Percentiles rank a stretch among this genome's conserved stretches.
Evolutionary conservation across 805 yeast species (phyloP).

Genomic region (Cyberlindnera nakhonratchasimensis): DNA sequence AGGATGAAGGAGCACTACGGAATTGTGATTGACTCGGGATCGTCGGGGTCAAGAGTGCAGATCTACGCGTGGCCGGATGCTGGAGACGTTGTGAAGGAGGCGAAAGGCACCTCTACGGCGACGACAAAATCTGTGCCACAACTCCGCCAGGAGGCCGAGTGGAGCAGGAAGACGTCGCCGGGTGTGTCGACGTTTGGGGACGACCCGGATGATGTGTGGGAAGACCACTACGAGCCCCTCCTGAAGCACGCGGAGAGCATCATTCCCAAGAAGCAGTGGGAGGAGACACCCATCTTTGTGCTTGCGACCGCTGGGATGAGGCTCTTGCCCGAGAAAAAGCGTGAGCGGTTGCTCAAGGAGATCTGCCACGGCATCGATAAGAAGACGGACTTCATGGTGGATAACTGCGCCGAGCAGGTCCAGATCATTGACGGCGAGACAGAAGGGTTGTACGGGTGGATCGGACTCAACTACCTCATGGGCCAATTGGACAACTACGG

Average conservation of each 20-base stretch:
- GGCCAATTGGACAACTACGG: conserved; percentile 55
- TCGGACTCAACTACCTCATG: conserved; percentile 81
- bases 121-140: conserved; percentile 60
- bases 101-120: conserved; percentile 27
- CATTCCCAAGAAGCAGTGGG: conserved; percentile 59
- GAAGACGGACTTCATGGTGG: conserved; percentile 51
- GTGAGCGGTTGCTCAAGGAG: conserved; percentile 48
- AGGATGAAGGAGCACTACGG: conserved; percentile 51
- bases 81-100: conserved; percentile 28
- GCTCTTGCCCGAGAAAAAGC: conserved; percentile 53
- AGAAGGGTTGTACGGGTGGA: conserved; percentile 96
- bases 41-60: conserved; percentile 88
- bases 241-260: conserved; percentile 65
- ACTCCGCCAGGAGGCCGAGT: conserved; percentile 56
- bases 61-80: conserved; percentile 77
- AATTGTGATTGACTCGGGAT: conserved; percentile 91
- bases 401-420: conserved; percentile 65
- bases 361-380: conserved; percentile 57
- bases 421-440: conserved; percentile 90
- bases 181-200: conserved; percentile 74
- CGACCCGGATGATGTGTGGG: conserved; percentile 58
- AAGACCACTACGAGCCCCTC: conserved; percentile 61
- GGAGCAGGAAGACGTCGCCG: conserved; percentile 75
- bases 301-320: conserved; percentile 98
- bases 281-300: conserved; percentile 81